Percentiles rank a stretch among this genome's conserved stretches.
phyloP scores from a whole-genome alignment of 2,329 filamentous ascomycete genomes.

The Arthrobotrys sinensis region DNA sequence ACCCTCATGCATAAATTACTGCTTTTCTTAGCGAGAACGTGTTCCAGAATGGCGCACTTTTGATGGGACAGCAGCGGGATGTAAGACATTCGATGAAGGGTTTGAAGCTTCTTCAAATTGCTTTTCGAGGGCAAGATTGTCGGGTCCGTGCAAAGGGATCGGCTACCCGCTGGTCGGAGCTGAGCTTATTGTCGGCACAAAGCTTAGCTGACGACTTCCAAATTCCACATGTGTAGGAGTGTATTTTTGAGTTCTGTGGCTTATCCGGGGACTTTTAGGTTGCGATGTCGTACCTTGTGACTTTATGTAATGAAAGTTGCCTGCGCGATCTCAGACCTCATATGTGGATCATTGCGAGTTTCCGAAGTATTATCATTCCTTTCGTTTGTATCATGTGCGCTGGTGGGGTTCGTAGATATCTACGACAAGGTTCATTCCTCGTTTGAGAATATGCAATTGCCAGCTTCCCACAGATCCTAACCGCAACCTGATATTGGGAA shows the following conservation, averaged over 20 bases:
- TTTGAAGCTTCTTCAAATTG: constrained; percentile 46
- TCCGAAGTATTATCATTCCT: background rate
- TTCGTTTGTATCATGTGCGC: background rate
- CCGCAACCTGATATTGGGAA: constrained; percentile 3
- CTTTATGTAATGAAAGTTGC: constrained; percentile 18
- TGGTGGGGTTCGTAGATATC: constrained; percentile 15
- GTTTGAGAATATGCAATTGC: constrained; percentile 28
- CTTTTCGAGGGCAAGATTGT: constrained; percentile 38
- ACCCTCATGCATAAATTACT: constrained; percentile 55
- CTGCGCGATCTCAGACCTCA: constrained; percentile 5
- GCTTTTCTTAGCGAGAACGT: constrained; percentile 55
- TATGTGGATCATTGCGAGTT: constrained; percentile 19
- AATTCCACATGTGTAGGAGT: constrained; percentile 12
- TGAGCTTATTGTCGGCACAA: constrained; percentile 36
- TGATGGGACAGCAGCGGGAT: constrained; percentile 39
- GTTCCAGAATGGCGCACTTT: constrained; percentile 60
- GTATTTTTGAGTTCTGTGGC: constrained; percentile 10
- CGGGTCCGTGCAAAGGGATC: constrained; percentile 19
- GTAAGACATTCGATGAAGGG: constrained; percentile 52
- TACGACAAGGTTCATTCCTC: constrained; percentile 19
- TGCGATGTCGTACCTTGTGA: constrained; percentile 19
- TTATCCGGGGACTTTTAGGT: constrained; percentile 38
- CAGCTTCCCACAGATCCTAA: constrained; percentile 19
- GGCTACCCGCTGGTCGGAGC: constrained; percentile 49
- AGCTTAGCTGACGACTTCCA: constrained; percentile 37